Percentiles rank a stretch among this genome's conserved stretches.
phyloP scores from a whole-genome alignment of 2,329 filamentous ascomycete species.

The Aspergillus novofumigatus region DNA sequence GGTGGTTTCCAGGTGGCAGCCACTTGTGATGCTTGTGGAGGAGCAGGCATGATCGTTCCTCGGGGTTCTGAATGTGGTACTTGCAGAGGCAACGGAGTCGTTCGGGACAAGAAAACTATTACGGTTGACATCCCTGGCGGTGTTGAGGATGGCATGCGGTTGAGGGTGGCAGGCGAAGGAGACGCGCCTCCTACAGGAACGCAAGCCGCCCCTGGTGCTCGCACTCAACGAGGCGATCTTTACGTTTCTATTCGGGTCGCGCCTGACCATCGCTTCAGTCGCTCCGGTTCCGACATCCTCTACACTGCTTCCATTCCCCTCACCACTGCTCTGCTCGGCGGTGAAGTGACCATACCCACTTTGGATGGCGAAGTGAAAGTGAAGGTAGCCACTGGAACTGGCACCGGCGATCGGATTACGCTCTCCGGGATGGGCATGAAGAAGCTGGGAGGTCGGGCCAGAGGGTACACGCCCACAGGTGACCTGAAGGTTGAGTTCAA shows the following conservation, averaged over 20 bases:
- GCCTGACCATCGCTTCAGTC: slow-evolving; percentile 84
- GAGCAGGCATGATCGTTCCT: slow-evolving; percentile 71
- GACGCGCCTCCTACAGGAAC: slow-evolving; percentile 78
- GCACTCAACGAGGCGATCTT: slow-evolving; percentile 75
- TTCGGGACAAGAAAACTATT: slow-evolving; percentile 77
- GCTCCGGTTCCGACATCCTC: slow-evolving; percentile 81
- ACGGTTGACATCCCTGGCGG: slow-evolving; percentile 89
- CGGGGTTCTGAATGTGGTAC: slow-evolving; percentile 74
- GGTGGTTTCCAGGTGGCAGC: slow-evolving; percentile 95
- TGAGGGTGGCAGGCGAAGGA: slow-evolving; percentile 79
- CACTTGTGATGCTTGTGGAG: slow-evolving; percentile 77
- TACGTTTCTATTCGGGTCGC: slow-evolving; percentile 87
- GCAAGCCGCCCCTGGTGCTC: slow-evolving; percentile 57
- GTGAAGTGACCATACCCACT: slow-evolving; percentile 84
- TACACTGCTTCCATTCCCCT: slow-evolving; percentile 89
- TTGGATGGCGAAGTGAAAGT: slow-evolving; percentile 87
- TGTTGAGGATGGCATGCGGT: slow-evolving; percentile 92
- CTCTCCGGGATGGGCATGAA: slow-evolving; percentile 92
- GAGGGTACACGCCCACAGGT: slow-evolving; percentile 58
- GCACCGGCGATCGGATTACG: slow-evolving; percentile 86
- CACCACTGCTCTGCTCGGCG: slow-evolving; percentile 87
- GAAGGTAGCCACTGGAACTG: slow-evolving; percentile 85
- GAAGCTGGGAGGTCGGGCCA: slow-evolving; percentile 62
- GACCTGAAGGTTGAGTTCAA: slow-evolving; percentile 94
- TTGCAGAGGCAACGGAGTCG: slow-evolving; percentile 78